Evolutionary conservation across 805 yeast genomes (phyloP).

Genomic region (Maudiozyma bulderi): DNA sequence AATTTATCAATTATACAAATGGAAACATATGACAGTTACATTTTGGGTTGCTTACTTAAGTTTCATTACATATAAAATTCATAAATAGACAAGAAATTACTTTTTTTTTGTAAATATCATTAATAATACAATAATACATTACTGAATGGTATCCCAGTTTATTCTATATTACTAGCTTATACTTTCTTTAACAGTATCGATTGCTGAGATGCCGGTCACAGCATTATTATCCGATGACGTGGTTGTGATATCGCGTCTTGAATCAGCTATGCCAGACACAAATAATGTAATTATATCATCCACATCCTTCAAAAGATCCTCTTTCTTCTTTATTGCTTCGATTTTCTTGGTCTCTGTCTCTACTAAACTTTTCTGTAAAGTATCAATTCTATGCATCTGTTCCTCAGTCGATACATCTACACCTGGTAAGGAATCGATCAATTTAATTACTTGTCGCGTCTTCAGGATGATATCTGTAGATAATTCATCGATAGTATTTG

Average conservation of each 20-base stretch:
- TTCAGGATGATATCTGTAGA: conserved; percentile 78
- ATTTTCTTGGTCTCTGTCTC: conserved; percentile 50
- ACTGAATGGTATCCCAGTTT: too few species aligned
- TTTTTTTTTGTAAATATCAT: not conserved
- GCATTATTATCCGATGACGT: not conserved
- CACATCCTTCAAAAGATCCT: conserved; percentile 48
- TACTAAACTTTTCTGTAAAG: conserved; percentile 51
- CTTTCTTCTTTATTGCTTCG: conserved; percentile 52
- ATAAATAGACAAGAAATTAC: not conserved
- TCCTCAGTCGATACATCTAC: conserved; percentile 73
- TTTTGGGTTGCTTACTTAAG: not conserved
- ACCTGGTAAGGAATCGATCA: conserved; percentile 87
- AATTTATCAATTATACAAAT: conserved; percentile 7
- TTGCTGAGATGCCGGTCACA: not conserved
- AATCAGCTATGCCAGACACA: conserved; percentile 30
- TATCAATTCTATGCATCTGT: conserved; percentile 56
- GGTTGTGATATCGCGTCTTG: conserved; percentile 15
- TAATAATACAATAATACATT: too few species aligned
- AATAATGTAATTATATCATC: conserved; percentile 53
- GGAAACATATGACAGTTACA: conserved; percentile 5
- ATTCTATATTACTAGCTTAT: too few species aligned
- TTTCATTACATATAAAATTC: not conserved
- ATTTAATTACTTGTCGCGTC: conserved; percentile 73
- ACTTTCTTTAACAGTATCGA: not conserved
- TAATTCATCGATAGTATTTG: conserved; percentile 57